A percentile compares a stretch with the other conserved stretches of the same genome.
Conservation (phyloP, 768 basidiomycete species). For the Clathrus columnatus region DNA sequence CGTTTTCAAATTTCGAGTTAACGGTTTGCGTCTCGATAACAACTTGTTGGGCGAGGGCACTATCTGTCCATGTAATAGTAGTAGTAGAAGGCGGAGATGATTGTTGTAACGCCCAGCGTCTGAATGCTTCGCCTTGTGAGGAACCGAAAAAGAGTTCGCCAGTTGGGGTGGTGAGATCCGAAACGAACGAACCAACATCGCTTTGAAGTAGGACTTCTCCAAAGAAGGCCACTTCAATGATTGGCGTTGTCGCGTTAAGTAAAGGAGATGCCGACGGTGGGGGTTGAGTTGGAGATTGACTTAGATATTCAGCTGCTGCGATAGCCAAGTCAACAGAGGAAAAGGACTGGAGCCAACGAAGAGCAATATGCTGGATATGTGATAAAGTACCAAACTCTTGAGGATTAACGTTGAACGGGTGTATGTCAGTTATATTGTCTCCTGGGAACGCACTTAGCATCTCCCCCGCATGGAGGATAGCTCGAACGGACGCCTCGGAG, state of each 20-base stretch:
- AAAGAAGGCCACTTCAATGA: slow-evolving; percentile 57
- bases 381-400: slow-evolving; percentile 47
- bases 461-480: slow-evolving; percentile 43
- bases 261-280: slow-evolving; percentile 33
- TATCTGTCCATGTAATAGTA: slow-evolving; percentile 45
- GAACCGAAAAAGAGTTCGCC: slow-evolving; percentile 55
- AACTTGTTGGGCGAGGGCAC: slow-evolving; percentile 38
- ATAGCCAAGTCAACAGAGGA: slow-evolving; percentile 35
- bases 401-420: slow-evolving; percentile 29
- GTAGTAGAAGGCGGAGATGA: slow-evolving; percentile 19
- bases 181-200: slow-evolving; percentile 40
- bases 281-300: slow-evolving; percentile 31
- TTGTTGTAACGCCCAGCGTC: slow-evolving; percentile 45
- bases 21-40: slow-evolving; percentile 42
- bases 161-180: slow-evolving; percentile 42
- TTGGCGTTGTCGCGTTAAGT: slow-evolving; percentile 36
- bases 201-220: slow-evolving; percentile 37
- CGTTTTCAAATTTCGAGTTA: slow-evolving; percentile 35
- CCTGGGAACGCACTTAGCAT: slow-evolving; percentile 40
- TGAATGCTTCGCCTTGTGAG: slow-evolving; percentile 35
- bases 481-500: slow-evolving; percentile 36
- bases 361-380: slow-evolving; percentile 47
- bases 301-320: slow-evolving; percentile 41
- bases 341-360: slow-evolving; percentile 48
- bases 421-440: slow-evolving; percentile 23